These are phyloP conservation scores for Aspergillus fumigatus DNA, from an alignment of 2,329 filamentous ascomycete genomes.

Conservation along the genomic window DNA sequence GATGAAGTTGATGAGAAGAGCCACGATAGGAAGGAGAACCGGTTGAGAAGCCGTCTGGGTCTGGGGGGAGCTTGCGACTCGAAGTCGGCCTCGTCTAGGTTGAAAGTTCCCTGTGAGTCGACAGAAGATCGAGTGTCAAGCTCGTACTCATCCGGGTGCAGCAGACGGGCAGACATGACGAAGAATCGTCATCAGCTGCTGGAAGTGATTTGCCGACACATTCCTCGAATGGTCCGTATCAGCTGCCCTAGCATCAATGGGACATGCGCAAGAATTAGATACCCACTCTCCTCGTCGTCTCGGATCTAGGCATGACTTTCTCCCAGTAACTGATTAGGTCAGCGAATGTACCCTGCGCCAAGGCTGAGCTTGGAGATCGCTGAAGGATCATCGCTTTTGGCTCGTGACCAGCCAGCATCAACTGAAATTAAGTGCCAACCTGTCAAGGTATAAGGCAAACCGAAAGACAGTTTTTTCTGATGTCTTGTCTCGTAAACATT, in stretches of 20 bases:
- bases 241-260: background rate
- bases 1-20: constrained; percentile 25
- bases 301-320: background rate
- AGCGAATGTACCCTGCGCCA: background rate
- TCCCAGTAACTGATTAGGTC: constrained; percentile 2
- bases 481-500: background rate
- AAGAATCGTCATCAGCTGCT: constrained; percentile 9
- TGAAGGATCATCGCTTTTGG: background rate
- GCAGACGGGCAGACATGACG: constrained; percentile 35
- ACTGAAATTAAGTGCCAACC: background rate
- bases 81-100: constrained; percentile 41
- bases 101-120: constrained; percentile 38
- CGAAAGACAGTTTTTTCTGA: background rate
- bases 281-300: constrained; percentile 1
- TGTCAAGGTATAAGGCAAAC: background rate
- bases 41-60: constrained; percentile 20
- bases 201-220: constrained; percentile 9
- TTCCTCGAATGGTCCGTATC: constrained; percentile 10
- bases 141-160: constrained; percentile 41
- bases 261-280: background rate
- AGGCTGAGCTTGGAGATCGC: background rate
- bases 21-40: constrained; percentile 23
- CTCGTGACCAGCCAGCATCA: background rate
- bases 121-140: constrained; percentile 36
- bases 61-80: constrained; percentile 32